Evolutionary conservation across 768 basidiomycete genomes (phyloP), one percentile per base, ranked within the genome.

Genomic region (Mycena galopus): DNA sequence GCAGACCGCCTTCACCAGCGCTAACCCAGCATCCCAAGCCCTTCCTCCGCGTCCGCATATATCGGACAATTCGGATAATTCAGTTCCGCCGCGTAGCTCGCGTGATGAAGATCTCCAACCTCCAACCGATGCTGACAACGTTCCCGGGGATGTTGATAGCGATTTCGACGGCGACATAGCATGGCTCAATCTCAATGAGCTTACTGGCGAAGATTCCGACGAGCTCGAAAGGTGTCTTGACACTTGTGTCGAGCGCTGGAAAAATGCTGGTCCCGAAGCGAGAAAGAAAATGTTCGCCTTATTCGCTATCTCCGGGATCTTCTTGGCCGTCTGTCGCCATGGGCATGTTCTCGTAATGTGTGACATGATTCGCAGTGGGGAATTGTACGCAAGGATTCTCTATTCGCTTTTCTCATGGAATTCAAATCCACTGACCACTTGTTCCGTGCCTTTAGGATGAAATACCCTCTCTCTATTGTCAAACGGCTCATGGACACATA

Each of bases 321-420:
- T 81, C 33, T 35, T 82, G 4, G 32, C 67, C 0, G 68, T 79
- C 9, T 82, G 81, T 60, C 73, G 72, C 0, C 81, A 82, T 71
- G 79, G 80, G 2, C 75, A 76, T 37, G 73, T 80, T 2, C 69
- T 80, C 3, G 53, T 73, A 1, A 70, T 78, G 3, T 77, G 74
- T 60, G 78, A 82, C 47, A 82, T 79, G 78, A 71, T 79, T 19
- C 63, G 63, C 16, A 78, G 78, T n/a, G 76, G 79, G 2, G 79
- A 81, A 67, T 56, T 79, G 78, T 80, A 63, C 58, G 74, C 42
- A 16, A 37, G 35, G 35, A 9, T 14, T 14, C 1, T 44, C 17
- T 44, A 5, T 42, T 17, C 42, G 16, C 17, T 17, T 35, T 12
- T 35, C 35, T 75, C 69, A 42, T 17, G 19, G 17, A 17, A 42